These are phyloP conservation scores for Orobanche coerulescens DNA, from an alignment of 257 asterid genomes.

Conservation along the genomic window DNA sequence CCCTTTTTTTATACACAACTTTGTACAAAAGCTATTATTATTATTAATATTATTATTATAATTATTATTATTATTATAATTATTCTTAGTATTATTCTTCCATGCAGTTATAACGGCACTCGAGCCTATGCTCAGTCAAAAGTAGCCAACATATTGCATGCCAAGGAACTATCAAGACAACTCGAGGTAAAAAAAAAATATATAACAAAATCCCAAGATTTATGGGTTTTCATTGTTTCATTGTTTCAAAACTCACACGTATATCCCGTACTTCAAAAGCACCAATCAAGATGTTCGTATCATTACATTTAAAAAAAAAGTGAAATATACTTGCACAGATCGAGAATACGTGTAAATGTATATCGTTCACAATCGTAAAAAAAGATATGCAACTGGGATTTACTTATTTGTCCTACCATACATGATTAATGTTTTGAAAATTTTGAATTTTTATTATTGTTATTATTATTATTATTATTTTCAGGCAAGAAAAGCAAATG, in stretches of 20 bases:
- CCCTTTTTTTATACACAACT: too few relatives aligned
- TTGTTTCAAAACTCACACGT: neutral
- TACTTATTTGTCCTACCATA: slow-evolving; percentile 2
- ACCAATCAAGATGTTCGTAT: too few relatives aligned
- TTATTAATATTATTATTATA: neutral
- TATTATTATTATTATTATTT: neutral
- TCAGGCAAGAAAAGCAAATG: slow-evolving; percentile 83
- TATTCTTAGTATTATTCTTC: neutral
- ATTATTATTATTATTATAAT: too few relatives aligned
- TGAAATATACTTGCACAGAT: too few relatives aligned
- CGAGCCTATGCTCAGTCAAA: slow-evolving; percentile 87
- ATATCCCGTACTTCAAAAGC: too few relatives aligned
- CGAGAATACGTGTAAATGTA: too few relatives aligned
- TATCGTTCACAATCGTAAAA: neutral
- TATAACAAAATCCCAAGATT: neutral
- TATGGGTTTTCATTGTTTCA: neutral
- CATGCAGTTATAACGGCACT: slow-evolving; percentile 73
- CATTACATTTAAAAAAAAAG: too few relatives aligned
- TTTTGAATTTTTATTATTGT: too few relatives aligned
- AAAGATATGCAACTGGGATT: neutral
- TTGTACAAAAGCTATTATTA: neutral
- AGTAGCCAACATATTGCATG: slow-evolving; percentile 79
- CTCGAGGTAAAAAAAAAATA: slow-evolving; percentile 51
- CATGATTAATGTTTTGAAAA: neutral
- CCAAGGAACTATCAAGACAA: slow-evolving; percentile 78